Evolutionary conservation across 228 moss, liverwort and hornwort species (phyloP).

Genomic region (Sphagnum magellanicum): DNA sequence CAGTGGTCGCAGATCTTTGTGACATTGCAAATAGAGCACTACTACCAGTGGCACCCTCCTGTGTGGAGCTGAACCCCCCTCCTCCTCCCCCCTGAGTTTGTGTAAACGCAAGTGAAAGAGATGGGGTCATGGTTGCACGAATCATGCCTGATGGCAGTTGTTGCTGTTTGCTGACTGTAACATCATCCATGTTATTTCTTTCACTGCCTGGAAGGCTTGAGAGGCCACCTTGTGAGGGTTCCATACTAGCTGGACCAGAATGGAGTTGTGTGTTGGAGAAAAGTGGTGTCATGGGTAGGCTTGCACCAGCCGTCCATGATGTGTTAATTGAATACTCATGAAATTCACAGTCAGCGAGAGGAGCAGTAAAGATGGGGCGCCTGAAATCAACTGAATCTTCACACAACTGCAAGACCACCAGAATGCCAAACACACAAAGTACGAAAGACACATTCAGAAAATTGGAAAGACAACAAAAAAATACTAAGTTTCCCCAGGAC

Average conservation of each 20-base stretch:
- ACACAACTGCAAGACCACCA: slow-evolving; percentile 52
- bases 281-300: slow-evolving; percentile 93
- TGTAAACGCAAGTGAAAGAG: slow-evolving; percentile 35
- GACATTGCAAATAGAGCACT: slow-evolving; percentile 85
- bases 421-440: background rate
- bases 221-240: slow-evolving; percentile 21
- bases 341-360: slow-evolving; percentile 88
- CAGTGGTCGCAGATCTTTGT: slow-evolving; percentile 28
- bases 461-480: background rate
- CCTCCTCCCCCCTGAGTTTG: slow-evolving; percentile 59
- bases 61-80: slow-evolving; percentile 32
- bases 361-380: slow-evolving; percentile 79
- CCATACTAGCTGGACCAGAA: slow-evolving; percentile 1
- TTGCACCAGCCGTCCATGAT: slow-evolving; percentile 56
- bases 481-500: background rate
- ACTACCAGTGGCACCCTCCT: slow-evolving; percentile 28
- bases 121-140: slow-evolving; percentile 64
- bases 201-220: slow-evolving; percentile 5
- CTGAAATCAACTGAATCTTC: slow-evolving; percentile 90
- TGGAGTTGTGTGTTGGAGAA: slow-evolving; percentile 57
- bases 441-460: background rate
- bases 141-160: slow-evolving; percentile 46
- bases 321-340: slow-evolving; percentile 85
- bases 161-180: no score
- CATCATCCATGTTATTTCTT: no score